Evolutionary conservation across 2,329 filamentous ascomycete species (phyloP).

Genomic region (Penicillium decumbens): DNA sequence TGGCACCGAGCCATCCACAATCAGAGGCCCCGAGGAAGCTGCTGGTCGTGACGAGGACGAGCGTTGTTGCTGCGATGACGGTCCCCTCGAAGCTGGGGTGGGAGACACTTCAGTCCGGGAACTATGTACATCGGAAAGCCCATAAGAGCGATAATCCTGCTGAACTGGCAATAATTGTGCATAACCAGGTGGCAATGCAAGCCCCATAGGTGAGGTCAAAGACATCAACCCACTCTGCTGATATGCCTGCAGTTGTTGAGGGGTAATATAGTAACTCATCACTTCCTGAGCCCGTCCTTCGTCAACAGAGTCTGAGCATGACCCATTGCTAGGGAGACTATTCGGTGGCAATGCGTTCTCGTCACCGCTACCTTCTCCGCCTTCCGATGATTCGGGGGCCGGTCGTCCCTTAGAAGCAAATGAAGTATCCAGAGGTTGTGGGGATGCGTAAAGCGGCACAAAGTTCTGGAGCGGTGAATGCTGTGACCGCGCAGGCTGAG

Average conservation of each 20-base stretch:
- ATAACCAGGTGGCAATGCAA: slow-evolving; percentile 39
- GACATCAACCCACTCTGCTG: slow-evolving; percentile 39
- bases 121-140: slow-evolving; percentile 24
- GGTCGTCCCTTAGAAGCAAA: slow-evolving; percentile 30
- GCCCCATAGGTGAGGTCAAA: slow-evolving; percentile 35
- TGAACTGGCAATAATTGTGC: slow-evolving; percentile 32
- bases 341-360: slow-evolving; percentile 30
- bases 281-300: slow-evolving; percentile 42
- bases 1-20: slow-evolving; percentile 46
- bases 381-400: slow-evolving; percentile 33
- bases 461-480: slow-evolving; percentile 35
- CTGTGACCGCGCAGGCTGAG: slow-evolving; percentile 47
- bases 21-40: slow-evolving; percentile 39
- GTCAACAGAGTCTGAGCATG: slow-evolving; percentile 33
- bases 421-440: slow-evolving; percentile 28
- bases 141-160: slow-evolving; percentile 32
- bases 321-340: slow-evolving; percentile 33
- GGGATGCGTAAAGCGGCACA: slow-evolving; percentile 31
- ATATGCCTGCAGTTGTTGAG: slow-evolving; percentile 41
- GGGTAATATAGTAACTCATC: slow-evolving; percentile 45
- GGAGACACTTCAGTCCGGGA: slow-evolving; percentile 24
- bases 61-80: slow-evolving; percentile 20
- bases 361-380: slow-evolving; percentile 31
- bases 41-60: slow-evolving; percentile 25
- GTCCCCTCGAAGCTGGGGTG: slow-evolving; percentile 17